These are phyloP conservation scores for Umbelopsis sp. DNA, from an alignment of 192 early-diverging fungal genomes.

Conservation along the genomic window DNA sequence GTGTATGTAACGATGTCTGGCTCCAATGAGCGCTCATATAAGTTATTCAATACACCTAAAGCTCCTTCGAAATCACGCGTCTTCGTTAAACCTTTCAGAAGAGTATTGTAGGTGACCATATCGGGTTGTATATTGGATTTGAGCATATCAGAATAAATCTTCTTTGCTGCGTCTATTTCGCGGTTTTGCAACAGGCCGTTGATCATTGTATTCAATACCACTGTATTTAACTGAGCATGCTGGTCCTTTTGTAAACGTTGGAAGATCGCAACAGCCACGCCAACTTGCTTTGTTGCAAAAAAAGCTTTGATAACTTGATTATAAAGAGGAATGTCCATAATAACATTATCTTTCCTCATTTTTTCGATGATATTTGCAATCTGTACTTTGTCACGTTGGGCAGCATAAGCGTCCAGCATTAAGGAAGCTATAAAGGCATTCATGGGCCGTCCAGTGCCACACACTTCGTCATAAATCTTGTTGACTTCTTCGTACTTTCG, in stretches of 20 bases:
- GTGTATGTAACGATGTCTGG: slow-evolving; percentile 40
- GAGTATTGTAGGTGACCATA: slow-evolving; percentile 38
- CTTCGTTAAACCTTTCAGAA: slow-evolving; percentile 35
- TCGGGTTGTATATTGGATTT: slow-evolving; percentile 30
- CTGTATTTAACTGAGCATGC: slow-evolving; percentile 25
- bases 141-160: slow-evolving; percentile 31
- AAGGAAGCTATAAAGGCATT: slow-evolving; percentile 14
- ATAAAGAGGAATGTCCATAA: slow-evolving; percentile 25
- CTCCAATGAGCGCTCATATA: slow-evolving; percentile 19
- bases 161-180: slow-evolving; percentile 26
- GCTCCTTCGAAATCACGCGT: slow-evolving; percentile 18
- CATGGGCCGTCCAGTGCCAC: not conserved
- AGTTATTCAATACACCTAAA: slow-evolving; percentile 24
- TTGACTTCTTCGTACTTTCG: not conserved
- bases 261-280: slow-evolving; percentile 30
- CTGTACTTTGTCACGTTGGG: slow-evolving; percentile 2
- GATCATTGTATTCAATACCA: slow-evolving; percentile 38
- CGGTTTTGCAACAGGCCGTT: slow-evolving; percentile 38
- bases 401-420: slow-evolving; percentile 29
- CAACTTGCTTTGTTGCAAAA: slow-evolving; percentile 18
- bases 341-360: slow-evolving; percentile 13
- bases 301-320: slow-evolving; percentile 39
- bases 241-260: slow-evolving; percentile 27
- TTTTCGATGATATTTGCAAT: slow-evolving; percentile 22
- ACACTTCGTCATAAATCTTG: slow-evolving; percentile 26